These are phyloP conservation scores for Camelina laxa DNA, from an alignment of 345 rosid species.

Conservation along the genomic window DNA sequence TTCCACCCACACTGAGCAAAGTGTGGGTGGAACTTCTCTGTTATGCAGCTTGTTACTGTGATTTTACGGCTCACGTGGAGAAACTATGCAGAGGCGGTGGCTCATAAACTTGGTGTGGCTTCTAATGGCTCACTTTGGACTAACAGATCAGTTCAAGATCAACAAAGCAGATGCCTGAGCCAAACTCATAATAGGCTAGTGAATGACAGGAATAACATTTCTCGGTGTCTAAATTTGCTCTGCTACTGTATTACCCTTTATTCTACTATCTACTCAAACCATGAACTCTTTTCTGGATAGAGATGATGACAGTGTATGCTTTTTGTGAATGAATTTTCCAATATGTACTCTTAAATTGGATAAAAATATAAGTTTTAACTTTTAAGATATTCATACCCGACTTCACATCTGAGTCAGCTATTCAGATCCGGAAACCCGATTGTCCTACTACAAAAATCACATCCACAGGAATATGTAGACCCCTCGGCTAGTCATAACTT, in stretches of 20 bases:
- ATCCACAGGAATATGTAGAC: not conserved
- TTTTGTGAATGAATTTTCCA: no score
- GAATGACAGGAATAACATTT: constrained; percentile 15
- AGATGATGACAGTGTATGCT: no score
- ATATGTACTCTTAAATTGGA: no score
- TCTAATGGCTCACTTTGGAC: constrained; percentile 76
- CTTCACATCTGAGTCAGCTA: no score
- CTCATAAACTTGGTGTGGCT: constrained; percentile 67
- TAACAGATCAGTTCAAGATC: constrained; percentile 58
- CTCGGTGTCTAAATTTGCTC: no score
- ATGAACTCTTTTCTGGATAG: no score
- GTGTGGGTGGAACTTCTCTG: constrained; percentile 64
- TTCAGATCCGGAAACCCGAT: no score
- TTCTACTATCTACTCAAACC: no score
- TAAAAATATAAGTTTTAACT: no score
- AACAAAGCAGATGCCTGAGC: constrained; percentile 60
- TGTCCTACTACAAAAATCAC: not conserved
- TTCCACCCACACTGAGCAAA: not conserved
- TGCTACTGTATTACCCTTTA: no score
- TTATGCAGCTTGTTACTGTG: constrained; percentile 62
- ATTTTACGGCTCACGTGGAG: constrained; percentile 42
- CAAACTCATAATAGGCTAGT: constrained; percentile 32
- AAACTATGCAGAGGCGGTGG: constrained; percentile 67
- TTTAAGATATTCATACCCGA: no score
- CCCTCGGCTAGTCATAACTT: not conserved